A percentile compares a stretch with the other conserved stretches of the same genome.
Evolutionary conservation across 345 rosid species (phyloP).

Genomic region (Garcia nutans): DNA sequence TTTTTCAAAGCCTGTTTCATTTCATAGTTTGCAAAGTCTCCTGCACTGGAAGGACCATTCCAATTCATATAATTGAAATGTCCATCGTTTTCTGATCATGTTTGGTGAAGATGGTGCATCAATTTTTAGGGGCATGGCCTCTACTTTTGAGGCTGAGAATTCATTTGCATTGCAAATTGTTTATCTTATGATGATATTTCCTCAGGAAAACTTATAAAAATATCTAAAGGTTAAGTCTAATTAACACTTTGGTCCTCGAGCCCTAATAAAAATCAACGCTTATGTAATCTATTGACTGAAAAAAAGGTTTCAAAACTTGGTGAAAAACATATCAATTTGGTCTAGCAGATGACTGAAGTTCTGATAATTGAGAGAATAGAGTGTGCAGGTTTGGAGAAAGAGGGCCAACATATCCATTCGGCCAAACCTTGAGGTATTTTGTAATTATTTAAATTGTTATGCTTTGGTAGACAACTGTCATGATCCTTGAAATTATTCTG

Average conservation of each 20-base stretch:
- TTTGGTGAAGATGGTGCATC: neutral
- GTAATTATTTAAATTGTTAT: neutral
- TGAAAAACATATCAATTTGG: neutral
- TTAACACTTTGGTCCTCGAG: neutral
- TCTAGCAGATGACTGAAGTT: neutral
- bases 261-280: too few relatives aligned
- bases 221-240: too few relatives aligned
- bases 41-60: neutral
- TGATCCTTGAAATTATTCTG: neutral
- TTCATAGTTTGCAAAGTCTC: neutral
- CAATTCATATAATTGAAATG: neutral
- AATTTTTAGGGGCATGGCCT: neutral
- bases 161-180: neutral
- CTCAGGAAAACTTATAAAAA: neutral
- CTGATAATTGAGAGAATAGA: neutral
- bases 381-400: neutral
- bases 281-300: neutral
- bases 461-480: neutral
- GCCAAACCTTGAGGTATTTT: neutral
- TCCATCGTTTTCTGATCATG: neutral
- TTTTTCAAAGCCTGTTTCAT: neutral
- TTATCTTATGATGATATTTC: neutral
- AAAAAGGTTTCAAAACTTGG: neutral
- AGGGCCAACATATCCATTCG: neutral
- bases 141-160: neutral